phyloP scores from a whole-genome alignment of 2,329 filamentous ascomycete genomes.

The Colletotrichum sp. region DNA sequence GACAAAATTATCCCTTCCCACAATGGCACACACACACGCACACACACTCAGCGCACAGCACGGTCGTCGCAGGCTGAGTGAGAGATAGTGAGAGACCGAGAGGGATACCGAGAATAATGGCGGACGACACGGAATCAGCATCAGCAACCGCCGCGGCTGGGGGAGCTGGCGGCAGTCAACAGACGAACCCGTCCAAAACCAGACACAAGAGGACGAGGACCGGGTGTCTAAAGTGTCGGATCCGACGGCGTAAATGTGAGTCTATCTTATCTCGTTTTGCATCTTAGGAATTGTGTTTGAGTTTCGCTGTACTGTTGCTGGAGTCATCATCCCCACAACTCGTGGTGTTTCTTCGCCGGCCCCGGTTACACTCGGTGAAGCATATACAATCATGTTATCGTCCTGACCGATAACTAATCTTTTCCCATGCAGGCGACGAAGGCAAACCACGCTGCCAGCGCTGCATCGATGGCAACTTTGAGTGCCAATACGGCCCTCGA shows the following conservation, averaged over 20 bases:
- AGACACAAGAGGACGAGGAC: slow-evolving; percentile 39
- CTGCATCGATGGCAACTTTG: slow-evolving; percentile 48
- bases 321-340: neutral
- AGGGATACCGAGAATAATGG: neutral
- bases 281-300: neutral
- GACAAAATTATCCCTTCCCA: slow-evolving; percentile 17
- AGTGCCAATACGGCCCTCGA: slow-evolving; percentile 52
- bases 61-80: neutral
- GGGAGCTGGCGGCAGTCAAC: neutral
- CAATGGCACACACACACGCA: neutral
- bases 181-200: neutral
- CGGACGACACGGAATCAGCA: slow-evolving; percentile 10
- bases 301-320: neutral
- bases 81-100: neutral
- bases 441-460: slow-evolving; percentile 52
- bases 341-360: neutral
- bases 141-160: neutral
- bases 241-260: slow-evolving; percentile 53
- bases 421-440: slow-evolving; percentile 49
- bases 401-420: neutral
- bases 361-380: neutral
- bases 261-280: neutral
- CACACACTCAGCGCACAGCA: neutral
- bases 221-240: slow-evolving; percentile 53
- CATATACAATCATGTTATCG: neutral